Evolutionary conservation across 2,329 filamentous ascomycete genomes (phyloP).

Genomic region (Penicillium occitanis): DNA sequence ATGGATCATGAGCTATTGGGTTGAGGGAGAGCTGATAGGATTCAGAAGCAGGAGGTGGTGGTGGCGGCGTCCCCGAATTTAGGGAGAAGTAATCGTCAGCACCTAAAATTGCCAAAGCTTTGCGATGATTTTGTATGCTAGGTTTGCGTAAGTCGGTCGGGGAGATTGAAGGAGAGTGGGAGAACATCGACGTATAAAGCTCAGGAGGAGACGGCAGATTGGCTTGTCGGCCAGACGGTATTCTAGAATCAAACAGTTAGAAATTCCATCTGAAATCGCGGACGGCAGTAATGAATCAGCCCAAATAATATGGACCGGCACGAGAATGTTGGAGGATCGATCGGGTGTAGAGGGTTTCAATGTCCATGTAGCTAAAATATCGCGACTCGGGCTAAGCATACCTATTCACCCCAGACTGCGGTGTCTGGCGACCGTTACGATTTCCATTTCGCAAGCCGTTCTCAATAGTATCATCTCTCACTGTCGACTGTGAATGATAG

Average conservation of each 20-base stretch:
- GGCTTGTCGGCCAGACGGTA: conserved; percentile 6
- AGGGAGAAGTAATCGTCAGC: conserved; percentile 27
- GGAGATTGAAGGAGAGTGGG: conserved; percentile 39
- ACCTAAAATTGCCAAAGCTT: conserved; percentile 35
- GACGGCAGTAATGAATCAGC: not conserved
- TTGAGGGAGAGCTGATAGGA: conserved; percentile 19
- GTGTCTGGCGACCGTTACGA: conserved; percentile 27
- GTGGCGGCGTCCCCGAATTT: conserved; percentile 13
- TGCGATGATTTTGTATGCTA: conserved; percentile 37
- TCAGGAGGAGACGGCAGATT: conserved; percentile 22
- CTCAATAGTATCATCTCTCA: conserved; percentile 32
- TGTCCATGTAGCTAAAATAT: not conserved
- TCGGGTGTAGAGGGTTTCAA: not conserved
- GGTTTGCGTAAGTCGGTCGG: conserved; percentile 40
- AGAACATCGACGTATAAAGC: conserved; percentile 35
- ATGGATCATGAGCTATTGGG: conserved; percentile 19
- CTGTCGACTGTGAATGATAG: conserved; percentile 42
- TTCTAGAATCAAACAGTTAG: conserved; percentile 2
- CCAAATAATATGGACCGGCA: not conserved
- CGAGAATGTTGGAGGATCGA: not conserved
- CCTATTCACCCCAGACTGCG: conserved; percentile 15
- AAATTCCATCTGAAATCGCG: not conserved
- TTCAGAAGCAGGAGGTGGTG: conserved; percentile 10
- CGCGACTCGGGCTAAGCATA: not conserved
- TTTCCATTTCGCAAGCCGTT: conserved; percentile 24